Evolutionary conservation across 192 early-diverging fungal species (phyloP).

Genomic region (Coemansia sp.): DNA sequence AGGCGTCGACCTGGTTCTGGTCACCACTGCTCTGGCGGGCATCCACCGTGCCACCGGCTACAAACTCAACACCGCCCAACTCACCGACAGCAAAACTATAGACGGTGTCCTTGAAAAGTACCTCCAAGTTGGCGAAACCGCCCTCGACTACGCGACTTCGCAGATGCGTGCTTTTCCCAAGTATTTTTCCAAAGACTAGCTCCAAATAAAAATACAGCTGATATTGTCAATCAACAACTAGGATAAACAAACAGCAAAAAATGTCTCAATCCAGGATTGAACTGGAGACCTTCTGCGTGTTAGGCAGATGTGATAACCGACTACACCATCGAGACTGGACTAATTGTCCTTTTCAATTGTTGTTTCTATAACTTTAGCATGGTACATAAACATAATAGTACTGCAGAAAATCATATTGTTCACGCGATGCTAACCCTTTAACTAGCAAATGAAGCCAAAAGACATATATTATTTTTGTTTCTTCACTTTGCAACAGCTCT

Average conservation of each 20-base stretch:
- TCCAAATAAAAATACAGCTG: conserved; percentile 2
- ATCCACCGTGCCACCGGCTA: neutral
- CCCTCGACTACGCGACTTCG: neutral
- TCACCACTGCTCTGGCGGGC: neutral
- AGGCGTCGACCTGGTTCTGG: conserved; percentile 1
- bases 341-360: neutral
- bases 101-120: neutral
- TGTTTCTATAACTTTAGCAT: too few relatives aligned
- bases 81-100: conserved; percentile 1
- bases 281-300: conserved; percentile 50
- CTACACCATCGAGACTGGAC: conserved; percentile 31
- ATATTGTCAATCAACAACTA: neutral
- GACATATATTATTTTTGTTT: neutral
- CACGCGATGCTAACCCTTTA: too few relatives aligned
- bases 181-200: conserved; percentile 4
- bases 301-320: conserved; percentile 47
- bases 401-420: too few relatives aligned
- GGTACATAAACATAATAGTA: too few relatives aligned
- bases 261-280: conserved; percentile 42
- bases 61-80: neutral
- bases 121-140: neutral
- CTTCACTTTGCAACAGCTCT: neutral
- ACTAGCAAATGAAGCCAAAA: neutral
- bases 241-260: neutral
- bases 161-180: conserved; percentile 2